Evolutionary conservation across 441 rosid species (phyloP).

Genomic region (Erysimum cheiri): DNA sequence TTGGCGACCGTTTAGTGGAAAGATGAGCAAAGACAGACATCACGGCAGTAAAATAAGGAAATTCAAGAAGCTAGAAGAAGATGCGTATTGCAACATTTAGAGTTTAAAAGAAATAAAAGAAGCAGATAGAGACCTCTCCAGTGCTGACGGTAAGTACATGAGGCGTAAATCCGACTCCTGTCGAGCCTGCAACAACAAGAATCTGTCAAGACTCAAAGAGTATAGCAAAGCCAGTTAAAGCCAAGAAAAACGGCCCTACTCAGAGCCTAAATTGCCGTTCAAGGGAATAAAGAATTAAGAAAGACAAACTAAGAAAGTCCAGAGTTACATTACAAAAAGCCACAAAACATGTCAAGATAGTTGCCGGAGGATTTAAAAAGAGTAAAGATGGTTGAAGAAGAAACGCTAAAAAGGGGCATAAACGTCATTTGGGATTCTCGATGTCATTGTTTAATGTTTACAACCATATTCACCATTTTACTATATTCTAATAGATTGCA

Average conservation of each 20-base stretch:
- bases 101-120: background rate
- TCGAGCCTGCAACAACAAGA: conserved; percentile 60
- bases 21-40: conserved; percentile 3
- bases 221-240: background rate
- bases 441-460: conserved; percentile 16
- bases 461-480: conserved; percentile 34
- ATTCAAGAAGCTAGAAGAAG: conserved; percentile 8
- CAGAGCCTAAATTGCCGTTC: no score
- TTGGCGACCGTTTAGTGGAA: background rate
- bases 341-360: conserved; percentile 9
- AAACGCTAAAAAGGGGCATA: conserved; percentile 33
- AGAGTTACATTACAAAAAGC: background rate
- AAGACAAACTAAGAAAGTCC: no score
- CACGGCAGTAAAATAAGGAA: background rate
- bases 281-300: no score
- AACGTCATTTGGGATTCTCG: conserved; percentile 6
- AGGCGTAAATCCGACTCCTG: conserved; percentile 79
- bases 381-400: conserved; percentile 13
- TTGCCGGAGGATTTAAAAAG: background rate
- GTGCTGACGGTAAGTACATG: conserved; percentile 76
- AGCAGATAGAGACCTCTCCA: conserved; percentile 75
- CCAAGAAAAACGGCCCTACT: no score
- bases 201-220: conserved; percentile 1
- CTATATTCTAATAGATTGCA: conserved; percentile 37
- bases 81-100: background rate